Conservation (phyloP, 1,284 basidiomycete genomes). For the Rhodotorula glutinis region DNA sequence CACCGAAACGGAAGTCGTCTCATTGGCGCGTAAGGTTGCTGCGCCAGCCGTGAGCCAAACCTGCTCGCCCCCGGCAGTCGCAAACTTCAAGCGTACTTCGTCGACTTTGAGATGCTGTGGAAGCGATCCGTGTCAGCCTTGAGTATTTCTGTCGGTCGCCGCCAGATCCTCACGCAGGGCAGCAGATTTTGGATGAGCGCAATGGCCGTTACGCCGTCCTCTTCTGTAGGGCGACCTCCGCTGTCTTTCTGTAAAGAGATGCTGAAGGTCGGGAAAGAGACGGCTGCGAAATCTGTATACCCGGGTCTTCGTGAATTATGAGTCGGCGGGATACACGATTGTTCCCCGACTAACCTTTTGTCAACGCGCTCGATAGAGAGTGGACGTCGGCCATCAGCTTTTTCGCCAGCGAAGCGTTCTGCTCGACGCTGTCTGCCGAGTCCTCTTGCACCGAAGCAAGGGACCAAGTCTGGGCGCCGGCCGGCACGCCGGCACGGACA, state of each 20-base stretch:
- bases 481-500: slow-evolving; percentile 40
- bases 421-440: neutral
- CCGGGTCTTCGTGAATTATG: no score
- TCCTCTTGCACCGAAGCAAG: slow-evolving; percentile 20
- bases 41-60: slow-evolving; percentile 47
- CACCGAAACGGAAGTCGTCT: slow-evolving; percentile 58
- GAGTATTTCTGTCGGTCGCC: neutral
- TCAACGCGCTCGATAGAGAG: slow-evolving; percentile 55
- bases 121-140: neutral
- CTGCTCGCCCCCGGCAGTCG: slow-evolving; percentile 48
- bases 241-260: slow-evolving; percentile 53
- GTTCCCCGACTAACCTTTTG: no score
- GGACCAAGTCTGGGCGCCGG: slow-evolving; percentile 32
- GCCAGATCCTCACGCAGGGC: slow-evolving; percentile 61
- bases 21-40: slow-evolving; percentile 55
- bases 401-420: slow-evolving; percentile 50
- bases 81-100: slow-evolving; percentile 49
- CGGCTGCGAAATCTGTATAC: slow-evolving; percentile 63
- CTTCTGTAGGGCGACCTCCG: slow-evolving; percentile 56
- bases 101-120: slow-evolving; percentile 43
- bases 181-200: slow-evolving; percentile 62
- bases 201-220: slow-evolving; percentile 64
- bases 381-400: slow-evolving; percentile 58
- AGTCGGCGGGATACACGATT: no score
- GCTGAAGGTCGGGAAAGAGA: slow-evolving; percentile 65